Evolutionary conservation across 2,329 filamentous ascomycete genomes (phyloP).

Genomic region (Colletotrichum neosansevieriae): DNA sequence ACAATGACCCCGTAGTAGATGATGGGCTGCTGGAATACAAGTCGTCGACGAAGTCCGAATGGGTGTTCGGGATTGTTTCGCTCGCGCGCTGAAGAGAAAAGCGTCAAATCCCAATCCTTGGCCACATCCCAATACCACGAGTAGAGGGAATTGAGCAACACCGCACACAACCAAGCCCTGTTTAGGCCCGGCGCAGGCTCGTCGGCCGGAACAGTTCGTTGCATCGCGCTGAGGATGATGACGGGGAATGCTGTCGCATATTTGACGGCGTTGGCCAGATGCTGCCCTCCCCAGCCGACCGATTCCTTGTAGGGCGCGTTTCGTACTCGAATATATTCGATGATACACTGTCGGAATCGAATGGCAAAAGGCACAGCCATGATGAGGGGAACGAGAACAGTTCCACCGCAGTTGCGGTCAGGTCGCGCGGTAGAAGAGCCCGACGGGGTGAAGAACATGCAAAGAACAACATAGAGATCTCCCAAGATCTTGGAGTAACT

Average conservation of each 20-base stretch:
- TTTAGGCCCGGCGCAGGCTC: constrained; percentile 57
- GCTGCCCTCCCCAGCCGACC: constrained; percentile 82
- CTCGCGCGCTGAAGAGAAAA: constrained; percentile 73
- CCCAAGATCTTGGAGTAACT: constrained; percentile 94
- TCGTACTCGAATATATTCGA: constrained; percentile 82
- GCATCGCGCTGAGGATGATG: constrained; percentile 81
- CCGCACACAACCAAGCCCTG: constrained; percentile 76
- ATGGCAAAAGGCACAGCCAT: constrained; percentile 87
- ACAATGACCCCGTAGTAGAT: constrained; percentile 87
- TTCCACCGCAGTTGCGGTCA: constrained; percentile 84
- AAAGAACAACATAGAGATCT: constrained; percentile 88
- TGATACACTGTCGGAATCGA: constrained; percentile 90
- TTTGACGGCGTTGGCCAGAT: constrained; percentile 93
- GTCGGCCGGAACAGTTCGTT: constrained; percentile 68
- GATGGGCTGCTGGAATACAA: constrained; percentile 77
- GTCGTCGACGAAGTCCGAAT: constrained; percentile 80
- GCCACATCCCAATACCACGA: constrained; percentile 99
- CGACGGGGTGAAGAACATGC: constrained; percentile 85
- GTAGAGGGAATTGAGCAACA: constrained; percentile 87
- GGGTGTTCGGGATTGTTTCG: constrained; percentile 75
- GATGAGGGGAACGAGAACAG: constrained; percentile 83
- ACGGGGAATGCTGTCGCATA: constrained; percentile 96
- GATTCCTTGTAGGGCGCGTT: constrained; percentile 66
- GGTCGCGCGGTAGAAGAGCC: constrained; percentile 83
- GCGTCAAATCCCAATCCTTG: constrained; percentile 94